Evolutionary conservation across 345 rosid species (phyloP).

Genomic region (Pistacia integerrima): DNA sequence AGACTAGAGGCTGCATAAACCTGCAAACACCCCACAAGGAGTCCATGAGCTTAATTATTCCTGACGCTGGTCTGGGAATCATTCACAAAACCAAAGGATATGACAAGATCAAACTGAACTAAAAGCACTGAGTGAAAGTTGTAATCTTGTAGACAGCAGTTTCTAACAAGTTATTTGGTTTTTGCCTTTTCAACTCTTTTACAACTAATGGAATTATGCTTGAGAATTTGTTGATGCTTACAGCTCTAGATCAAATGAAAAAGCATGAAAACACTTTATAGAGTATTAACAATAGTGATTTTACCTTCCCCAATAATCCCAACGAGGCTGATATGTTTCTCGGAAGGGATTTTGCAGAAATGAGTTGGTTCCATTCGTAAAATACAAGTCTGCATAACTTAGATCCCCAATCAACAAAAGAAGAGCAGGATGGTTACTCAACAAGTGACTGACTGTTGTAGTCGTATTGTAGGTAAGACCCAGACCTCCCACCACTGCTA

Average conservation of each 20-base stretch:
- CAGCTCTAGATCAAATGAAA: background rate
- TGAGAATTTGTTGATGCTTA: background rate
- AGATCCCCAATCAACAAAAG: slow-evolving; percentile 76
- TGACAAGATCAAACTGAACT: slow-evolving; percentile 1
- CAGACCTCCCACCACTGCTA: slow-evolving; percentile 75
- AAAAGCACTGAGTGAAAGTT: background rate
- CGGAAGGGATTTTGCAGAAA: slow-evolving; percentile 36
- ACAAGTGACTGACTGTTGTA: slow-evolving; percentile 54
- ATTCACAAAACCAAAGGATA: slow-evolving; percentile 9
- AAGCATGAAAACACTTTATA: background rate
- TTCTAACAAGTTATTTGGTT: background rate
- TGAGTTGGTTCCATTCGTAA: slow-evolving; percentile 56
- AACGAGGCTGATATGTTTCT: slow-evolving; percentile 90
- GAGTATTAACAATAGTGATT: background rate
- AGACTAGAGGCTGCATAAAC: slow-evolving; percentile 73
- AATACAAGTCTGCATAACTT: slow-evolving; percentile 74
- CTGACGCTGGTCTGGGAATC: background rate
- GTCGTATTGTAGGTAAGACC: slow-evolving; percentile 88
- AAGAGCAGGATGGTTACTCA: slow-evolving; percentile 80
- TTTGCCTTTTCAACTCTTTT: background rate
- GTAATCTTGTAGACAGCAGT: background rate
- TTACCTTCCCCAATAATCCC: slow-evolving; percentile 99
- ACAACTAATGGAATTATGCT: background rate
- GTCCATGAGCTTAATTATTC: background rate
- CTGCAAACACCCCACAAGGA: slow-evolving; percentile 37